Conservation (phyloP, 2,329 filamentous ascomycete species). For the Rosellinia necatrix region DNA sequence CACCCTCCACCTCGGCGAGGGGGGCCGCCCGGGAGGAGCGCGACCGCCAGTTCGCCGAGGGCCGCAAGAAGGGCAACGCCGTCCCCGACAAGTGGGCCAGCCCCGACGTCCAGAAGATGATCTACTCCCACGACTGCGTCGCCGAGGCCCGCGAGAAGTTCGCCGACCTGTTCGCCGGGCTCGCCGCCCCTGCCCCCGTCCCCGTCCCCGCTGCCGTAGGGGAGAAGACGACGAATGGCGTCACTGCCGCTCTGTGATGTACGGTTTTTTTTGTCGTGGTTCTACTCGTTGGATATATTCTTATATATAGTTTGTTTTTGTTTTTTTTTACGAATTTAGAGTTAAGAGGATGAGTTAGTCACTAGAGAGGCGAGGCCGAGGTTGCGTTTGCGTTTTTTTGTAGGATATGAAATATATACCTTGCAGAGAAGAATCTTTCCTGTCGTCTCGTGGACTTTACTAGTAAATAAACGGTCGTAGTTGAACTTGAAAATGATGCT, state of each 20-base stretch:
- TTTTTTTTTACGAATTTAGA: no score
- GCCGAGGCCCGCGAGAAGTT: constrained; percentile 58
- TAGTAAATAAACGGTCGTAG: neutral
- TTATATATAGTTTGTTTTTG: no score
- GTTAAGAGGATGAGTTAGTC: no score
- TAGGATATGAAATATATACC: constrained; percentile 11
- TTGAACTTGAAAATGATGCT: constrained; percentile 5
- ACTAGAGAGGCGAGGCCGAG: constrained; percentile 9
- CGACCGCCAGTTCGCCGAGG: constrained; percentile 59
- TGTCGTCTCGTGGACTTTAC: neutral
- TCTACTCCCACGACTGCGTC: constrained; percentile 68
- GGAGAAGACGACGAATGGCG: constrained; percentile 17
- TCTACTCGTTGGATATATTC: no score
- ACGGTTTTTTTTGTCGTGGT: no score
- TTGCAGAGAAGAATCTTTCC: neutral
- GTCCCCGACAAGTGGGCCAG: constrained; percentile 73
- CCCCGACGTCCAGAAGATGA: constrained; percentile 68
- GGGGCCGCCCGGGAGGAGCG: constrained; percentile 62
- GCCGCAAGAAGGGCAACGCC: constrained; percentile 52
- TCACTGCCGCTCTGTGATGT: constrained; percentile 17
- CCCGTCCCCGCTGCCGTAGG: no score
- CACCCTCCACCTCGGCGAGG: constrained; percentile 62
- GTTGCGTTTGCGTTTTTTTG: no score
- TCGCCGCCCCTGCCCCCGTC: no score
- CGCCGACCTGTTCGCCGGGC: constrained; percentile 49